Evolutionary conservation across 2,329 filamentous ascomycete genomes (phyloP), one percentile per base, ranked within the genome.

Genomic region (Fusarium nematophilum): DNA sequence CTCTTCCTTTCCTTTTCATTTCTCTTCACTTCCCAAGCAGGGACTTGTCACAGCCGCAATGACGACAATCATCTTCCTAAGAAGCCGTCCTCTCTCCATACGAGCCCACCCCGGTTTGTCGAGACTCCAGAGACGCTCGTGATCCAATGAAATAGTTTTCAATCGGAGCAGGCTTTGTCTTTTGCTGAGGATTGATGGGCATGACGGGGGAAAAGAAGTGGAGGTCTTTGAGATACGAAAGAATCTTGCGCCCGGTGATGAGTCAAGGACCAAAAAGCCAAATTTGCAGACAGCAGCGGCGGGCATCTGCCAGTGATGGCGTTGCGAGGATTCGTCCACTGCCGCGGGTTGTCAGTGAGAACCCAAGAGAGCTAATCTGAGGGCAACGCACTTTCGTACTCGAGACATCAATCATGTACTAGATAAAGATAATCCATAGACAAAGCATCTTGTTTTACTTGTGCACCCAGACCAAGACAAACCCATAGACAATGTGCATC

Each of bases 311-410:
- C 55, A 53, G 46, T 45, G 30, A 27, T 14, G 48, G 54, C 52
- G 38, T 43, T 44, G 39, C 40, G 18, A 38, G 57, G 53, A 42
- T 18, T 44, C 40, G 42, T 53, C 27, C 51, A 56, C 38, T 42
- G 48, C 59, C 64, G 70, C 74, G 78, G 65, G 79, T 82, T 82
- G 79, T 75, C 79, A 59, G 56, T 83, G 81, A 81, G 81, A 83
- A 83, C 79, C 73, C 68, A 74, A 79, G 81, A 83, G 80, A 83
- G 80, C 81, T 83, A 81, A 82, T 83, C 80, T 83, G 81, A 83
- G 81, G 80, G 80, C 69, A 69, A 65, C 26, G 40, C 21, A 47
- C 58, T 42, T 59, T 62, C 52, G 51, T 59, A 52, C 63, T 37
- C 31, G 31, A 11, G n/a, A 31, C 14, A 33, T 15, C 25, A 44